Percentiles rank a stretch among this genome's conserved stretches.
phyloP scores from a whole-genome alignment of 371 early-diverging fungal species.

The Mucor indicus region DNA sequence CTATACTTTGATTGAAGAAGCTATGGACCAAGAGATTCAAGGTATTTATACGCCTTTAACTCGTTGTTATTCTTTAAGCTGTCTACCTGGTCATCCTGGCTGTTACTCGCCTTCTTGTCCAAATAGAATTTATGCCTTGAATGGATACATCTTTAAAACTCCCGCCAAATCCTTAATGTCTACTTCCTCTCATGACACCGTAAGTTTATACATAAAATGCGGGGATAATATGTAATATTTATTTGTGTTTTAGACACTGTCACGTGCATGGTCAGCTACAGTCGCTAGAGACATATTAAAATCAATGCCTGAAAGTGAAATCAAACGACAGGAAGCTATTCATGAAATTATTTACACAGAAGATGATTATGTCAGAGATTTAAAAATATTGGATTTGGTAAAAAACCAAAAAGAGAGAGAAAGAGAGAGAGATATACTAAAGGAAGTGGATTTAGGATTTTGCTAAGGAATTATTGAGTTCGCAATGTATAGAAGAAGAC shows the following conservation, averaged over 20 bases:
- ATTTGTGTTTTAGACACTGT: conserved; percentile 28
- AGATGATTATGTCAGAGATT: conserved; percentile 86
- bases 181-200: conserved; percentile 39
- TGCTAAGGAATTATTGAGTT: conserved; percentile 26
- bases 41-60: conserved; percentile 41
- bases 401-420: neutral
- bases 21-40: conserved; percentile 25
- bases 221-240: neutral
- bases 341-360: conserved; percentile 91
- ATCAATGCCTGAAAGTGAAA: conserved; percentile 72
- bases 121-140: conserved; percentile 12
- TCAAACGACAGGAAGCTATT: conserved; percentile 89
- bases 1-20: conserved; percentile 31
- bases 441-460: conserved; percentile 16
- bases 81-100: conserved; percentile 31
- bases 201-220: conserved; percentile 11
- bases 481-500: conserved; percentile 54
- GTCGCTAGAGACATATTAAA: conserved; percentile 74
- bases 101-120: conserved; percentile 47
- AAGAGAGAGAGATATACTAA: too few species aligned
- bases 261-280: conserved; percentile 67
- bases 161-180: conserved; percentile 22
- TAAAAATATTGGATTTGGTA: conserved; percentile 42
- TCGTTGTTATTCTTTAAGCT: conserved; percentile 32
- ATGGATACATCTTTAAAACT: conserved; percentile 3